These are phyloP conservation scores for Aspergillus tanneri DNA, from an alignment of 2,329 filamentous ascomycete species.

Conservation along the genomic window DNA sequence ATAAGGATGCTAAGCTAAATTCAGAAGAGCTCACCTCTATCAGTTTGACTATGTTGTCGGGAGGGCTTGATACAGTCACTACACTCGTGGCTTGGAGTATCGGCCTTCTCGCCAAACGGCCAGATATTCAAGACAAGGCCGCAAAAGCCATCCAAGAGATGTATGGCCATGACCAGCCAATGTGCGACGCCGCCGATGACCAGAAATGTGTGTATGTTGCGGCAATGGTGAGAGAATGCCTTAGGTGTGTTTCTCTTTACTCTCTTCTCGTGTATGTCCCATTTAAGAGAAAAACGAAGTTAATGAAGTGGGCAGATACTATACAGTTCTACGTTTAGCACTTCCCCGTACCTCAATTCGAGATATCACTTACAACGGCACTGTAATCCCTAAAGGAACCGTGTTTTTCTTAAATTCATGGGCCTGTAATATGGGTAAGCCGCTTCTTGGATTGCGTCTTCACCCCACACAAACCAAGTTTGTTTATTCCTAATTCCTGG, in stretches of 20 bases:
- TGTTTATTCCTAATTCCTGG: neutral
- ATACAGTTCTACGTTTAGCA: slow-evolving; percentile 62
- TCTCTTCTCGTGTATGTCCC: too few species aligned
- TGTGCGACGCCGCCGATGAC: slow-evolving; percentile 62
- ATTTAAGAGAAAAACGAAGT: too few species aligned
- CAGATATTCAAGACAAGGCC: slow-evolving; percentile 63
- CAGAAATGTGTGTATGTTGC: slow-evolving; percentile 63
- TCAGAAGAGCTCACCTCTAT: slow-evolving; percentile 64
- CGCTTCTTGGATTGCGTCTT: neutral
- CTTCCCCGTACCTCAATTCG: slow-evolving; percentile 62
- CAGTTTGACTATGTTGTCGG: slow-evolving; percentile 67
- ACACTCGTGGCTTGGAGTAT: slow-evolving; percentile 66
- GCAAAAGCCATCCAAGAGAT: slow-evolving; percentile 56
- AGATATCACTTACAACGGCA: slow-evolving; percentile 59
- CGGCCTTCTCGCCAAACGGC: slow-evolving; percentile 58
- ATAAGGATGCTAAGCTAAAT: slow-evolving; percentile 63
- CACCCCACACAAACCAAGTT: neutral
- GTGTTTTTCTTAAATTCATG: slow-evolving; percentile 66
- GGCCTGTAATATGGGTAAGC: slow-evolving; percentile 67
- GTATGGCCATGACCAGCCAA: slow-evolving; percentile 53
- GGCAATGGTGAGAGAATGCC: slow-evolving; percentile 62
- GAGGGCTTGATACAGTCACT: slow-evolving; percentile 66
- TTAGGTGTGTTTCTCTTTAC: slow-evolving; percentile 43
- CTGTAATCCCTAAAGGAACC: slow-evolving; percentile 60
- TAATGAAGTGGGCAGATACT: slow-evolving; percentile 48